Evolutionary conservation across 805 yeast genomes (phyloP), one percentile per base, ranked within the genome.

Genomic region (Pichia sporocuriosa): DNA sequence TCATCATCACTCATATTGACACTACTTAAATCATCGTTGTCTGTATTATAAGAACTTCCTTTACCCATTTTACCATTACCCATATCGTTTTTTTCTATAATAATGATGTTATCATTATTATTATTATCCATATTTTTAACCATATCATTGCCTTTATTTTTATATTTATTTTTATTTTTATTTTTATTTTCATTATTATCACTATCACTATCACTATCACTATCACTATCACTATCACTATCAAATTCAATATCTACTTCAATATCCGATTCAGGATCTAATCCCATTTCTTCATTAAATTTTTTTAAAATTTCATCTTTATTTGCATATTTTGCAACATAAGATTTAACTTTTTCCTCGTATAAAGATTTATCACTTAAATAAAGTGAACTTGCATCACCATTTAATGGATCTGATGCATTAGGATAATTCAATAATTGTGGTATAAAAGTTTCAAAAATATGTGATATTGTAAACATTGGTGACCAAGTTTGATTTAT

Each of bases 401-500:
- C 80, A 56, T 90, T 90, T 48, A 90, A 70, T 1, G 98, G 98
- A 60, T 90, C 98, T 12, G 90, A 70, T 1, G 97, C 90, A 56
- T 90, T 90, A 16, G 97, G 97, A 56, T 90, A 93, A 42, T 89
- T 75, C 47, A 90, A 68, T 44, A 90, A 66, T 54, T 94, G 97
- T 6, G 98, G 98, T 45, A 90, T 66, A 66, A 90, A 93, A 58
- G 86, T 81, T 56, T 90, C 97, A 59, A 93, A 86, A 21, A 90
- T 84, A 59, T 93, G 93, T 50, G 81, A 69, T 50, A 93, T 73
- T 42, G 93, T 97, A 68, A 88, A 90, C 87, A 90, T 84, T 2
- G 98, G 97, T 32, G 95, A 84, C 98, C 98, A 90, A 0, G 97
- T 87, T 58, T 90, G 96, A 60, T 90, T 90, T 49, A 90, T 89